Percentiles rank a stretch among this genome's conserved stretches.
Conservation (phyloP, 208 protist species). For the Porcisia deanei region DNA sequence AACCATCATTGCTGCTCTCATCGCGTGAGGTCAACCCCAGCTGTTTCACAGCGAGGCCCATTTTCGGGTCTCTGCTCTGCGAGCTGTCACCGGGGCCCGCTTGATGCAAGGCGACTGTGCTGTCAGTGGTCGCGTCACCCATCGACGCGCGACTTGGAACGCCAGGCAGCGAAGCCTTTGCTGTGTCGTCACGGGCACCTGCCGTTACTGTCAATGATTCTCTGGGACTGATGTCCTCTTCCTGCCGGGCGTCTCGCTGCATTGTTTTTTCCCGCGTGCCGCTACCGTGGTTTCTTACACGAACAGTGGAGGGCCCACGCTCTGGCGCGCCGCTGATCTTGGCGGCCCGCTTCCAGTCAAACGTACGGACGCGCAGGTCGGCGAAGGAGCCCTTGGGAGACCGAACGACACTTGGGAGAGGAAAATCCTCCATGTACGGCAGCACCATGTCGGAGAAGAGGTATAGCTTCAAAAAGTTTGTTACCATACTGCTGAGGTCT, state of each 20-base stretch:
- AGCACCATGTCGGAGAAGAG: conserved; percentile 79
- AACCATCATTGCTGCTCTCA: not conserved
- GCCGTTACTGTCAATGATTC: too few relatives aligned
- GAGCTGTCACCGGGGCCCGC: not conserved
- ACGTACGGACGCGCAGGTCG: conserved; percentile 46
- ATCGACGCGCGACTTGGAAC: not conserved
- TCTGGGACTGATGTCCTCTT: not conserved
- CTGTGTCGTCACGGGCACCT: not conserved
- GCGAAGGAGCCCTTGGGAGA: conserved; percentile 39
- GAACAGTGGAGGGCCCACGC: not conserved
- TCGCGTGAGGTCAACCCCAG: not conserved
- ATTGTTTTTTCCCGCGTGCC: not conserved
- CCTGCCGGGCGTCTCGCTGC: not conserved
- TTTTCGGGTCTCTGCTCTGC: not conserved
- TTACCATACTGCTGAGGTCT: conserved; percentile 63
- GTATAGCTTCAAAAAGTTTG: conserved; percentile 74
- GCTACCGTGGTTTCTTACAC: not conserved
- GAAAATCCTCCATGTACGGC: conserved; percentile 86
- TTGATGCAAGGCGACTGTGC: not conserved
- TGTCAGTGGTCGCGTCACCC: not conserved
- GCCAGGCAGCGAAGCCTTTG: too few relatives aligned
- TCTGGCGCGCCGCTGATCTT: conserved; percentile 35
- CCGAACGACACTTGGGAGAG: conserved; percentile 69
- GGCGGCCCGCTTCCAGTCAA: conserved; percentile 59
- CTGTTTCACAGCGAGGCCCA: too few relatives aligned